Conservation (phyloP, 345 rosid species). For the Aegle marmelos region DNA sequence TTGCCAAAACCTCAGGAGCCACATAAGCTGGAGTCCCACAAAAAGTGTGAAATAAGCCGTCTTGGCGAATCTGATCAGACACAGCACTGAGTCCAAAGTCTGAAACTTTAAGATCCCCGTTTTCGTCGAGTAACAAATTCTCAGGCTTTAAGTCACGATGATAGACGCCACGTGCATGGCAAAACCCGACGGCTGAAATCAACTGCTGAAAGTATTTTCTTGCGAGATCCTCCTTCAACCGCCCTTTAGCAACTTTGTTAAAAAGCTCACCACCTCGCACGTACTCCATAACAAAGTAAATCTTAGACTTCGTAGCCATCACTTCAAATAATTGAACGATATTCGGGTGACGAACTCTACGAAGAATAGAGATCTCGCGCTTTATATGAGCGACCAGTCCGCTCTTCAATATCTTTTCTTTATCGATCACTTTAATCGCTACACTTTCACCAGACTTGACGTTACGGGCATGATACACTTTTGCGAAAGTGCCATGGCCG, state of each 20-base stretch:
- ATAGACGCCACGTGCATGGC: constrained; percentile 79
- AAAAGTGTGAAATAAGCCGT: constrained; percentile 77
- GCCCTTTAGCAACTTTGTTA: constrained; percentile 65
- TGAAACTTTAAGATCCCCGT: constrained; percentile 72
- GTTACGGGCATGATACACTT: constrained; percentile 74
- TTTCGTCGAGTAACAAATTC: constrained; percentile 68
- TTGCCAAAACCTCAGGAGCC: constrained; percentile 78
- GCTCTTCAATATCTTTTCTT: constrained; percentile 59
- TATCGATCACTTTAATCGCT: constrained; percentile 84
- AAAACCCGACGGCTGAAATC: constrained; percentile 68
- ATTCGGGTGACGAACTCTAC: constrained; percentile 85
- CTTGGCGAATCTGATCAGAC: constrained; percentile 64
- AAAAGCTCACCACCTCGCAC: constrained; percentile 82
- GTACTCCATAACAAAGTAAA: constrained; percentile 84
- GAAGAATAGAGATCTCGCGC: constrained; percentile 82
- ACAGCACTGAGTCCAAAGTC: constrained; percentile 90
- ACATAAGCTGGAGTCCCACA: constrained; percentile 82
- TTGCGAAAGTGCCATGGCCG: constrained; percentile 88
- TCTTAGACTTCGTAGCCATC: constrained; percentile 83
- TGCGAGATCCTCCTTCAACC: constrained; percentile 58
- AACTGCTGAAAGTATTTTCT: constrained; percentile 74
- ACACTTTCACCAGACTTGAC: constrained; percentile 47
- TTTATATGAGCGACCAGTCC: constrained; percentile 71
- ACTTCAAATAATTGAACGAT: constrained; percentile 76
- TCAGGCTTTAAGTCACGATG: constrained; percentile 92